Evolutionary conservation across 2,329 filamentous ascomycete species (phyloP).

Genomic region (Colletotrichum lentis): DNA sequence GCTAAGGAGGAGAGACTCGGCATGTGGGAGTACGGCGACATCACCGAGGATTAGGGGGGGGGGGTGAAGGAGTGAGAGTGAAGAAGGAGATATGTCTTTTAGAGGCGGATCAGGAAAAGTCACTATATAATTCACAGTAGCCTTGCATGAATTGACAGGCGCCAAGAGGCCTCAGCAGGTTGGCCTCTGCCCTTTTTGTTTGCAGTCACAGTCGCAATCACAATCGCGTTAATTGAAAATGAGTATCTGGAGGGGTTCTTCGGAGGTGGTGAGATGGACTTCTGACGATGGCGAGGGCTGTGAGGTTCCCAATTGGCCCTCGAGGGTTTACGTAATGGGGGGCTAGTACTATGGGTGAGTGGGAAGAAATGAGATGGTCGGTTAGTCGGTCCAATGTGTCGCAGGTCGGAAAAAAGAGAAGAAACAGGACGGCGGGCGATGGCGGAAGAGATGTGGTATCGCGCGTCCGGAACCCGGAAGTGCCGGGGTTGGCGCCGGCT

Average conservation of each 20-base stretch:
- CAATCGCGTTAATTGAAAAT: neutral
- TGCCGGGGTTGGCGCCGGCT: neutral
- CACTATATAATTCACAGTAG: constrained; percentile 30
- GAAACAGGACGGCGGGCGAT: neutral
- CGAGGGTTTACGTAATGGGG: constrained; percentile 25
- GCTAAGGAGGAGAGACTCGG: constrained; percentile 84
- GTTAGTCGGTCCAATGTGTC: constrained; percentile 34
- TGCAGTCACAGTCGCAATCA: neutral
- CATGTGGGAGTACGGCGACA: constrained; percentile 98
- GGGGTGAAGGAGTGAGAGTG: neutral
- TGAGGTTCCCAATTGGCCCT: neutral
- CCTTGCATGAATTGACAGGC: constrained; percentile 29
- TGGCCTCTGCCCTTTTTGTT: constrained; percentile 7
- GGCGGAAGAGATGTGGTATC: neutral
- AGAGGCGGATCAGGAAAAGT: constrained; percentile 18
- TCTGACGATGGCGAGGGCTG: neutral
- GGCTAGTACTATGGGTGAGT: neutral
- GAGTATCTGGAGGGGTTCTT: neutral
- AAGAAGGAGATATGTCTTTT: constrained; percentile 5
- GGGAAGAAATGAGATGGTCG: constrained; percentile 16
- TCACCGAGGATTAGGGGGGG: constrained; percentile 79
- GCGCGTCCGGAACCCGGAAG: constrained; percentile 1
- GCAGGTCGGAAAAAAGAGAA: neutral
- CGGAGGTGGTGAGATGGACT: constrained; percentile 5
- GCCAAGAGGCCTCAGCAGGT: neutral